Percentiles rank a stretch among this genome's conserved stretches.
Conservation (phyloP, 441 rosid species). For the Dalechampia spathulata region DNA sequence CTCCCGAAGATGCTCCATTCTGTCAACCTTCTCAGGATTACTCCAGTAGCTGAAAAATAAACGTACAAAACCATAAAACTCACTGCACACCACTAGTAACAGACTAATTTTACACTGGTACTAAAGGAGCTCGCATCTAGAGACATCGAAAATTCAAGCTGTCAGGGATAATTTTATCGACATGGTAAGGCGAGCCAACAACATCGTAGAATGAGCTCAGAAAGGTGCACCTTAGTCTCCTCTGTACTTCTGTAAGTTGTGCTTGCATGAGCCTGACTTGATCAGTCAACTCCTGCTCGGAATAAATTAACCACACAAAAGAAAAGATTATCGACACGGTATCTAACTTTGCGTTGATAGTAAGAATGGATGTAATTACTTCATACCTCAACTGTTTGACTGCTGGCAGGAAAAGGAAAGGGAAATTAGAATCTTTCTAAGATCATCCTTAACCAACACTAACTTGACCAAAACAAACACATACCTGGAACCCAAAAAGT, state of each 20-base stretch:
- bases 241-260: constrained; percentile 44
- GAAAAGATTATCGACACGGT: not conserved
- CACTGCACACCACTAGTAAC: not conserved
- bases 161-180: too few species aligned
- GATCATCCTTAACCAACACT: not conserved
- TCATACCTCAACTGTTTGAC: constrained; percentile 56
- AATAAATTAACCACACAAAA: constrained; percentile 9
- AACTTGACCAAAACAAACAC: constrained; percentile 13
- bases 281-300: constrained; percentile 41
- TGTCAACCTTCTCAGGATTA: constrained; percentile 62
- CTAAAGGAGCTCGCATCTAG: not conserved
- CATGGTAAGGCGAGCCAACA: too few species aligned
- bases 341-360: not conserved
- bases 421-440: constrained; percentile 4
- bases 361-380: not conserved
- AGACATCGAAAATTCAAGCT: not conserved
- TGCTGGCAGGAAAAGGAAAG: constrained; percentile 31
- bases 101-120: not conserved
- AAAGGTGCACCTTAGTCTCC: constrained; percentile 57
- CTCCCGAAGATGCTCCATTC: constrained; percentile 50
- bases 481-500: constrained; percentile 59
- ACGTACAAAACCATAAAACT: constrained; percentile 11
- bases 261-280: constrained; percentile 38
- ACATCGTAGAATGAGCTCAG: too few species aligned
- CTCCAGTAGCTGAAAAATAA: constrained; percentile 58